Percentiles rank a stretch among this genome's conserved stretches.
These are phyloP conservation scores for Colletotrichum coccodes DNA, from an alignment of 2,329 filamentous ascomycete genomes.

Conservation along the genomic window DNA sequence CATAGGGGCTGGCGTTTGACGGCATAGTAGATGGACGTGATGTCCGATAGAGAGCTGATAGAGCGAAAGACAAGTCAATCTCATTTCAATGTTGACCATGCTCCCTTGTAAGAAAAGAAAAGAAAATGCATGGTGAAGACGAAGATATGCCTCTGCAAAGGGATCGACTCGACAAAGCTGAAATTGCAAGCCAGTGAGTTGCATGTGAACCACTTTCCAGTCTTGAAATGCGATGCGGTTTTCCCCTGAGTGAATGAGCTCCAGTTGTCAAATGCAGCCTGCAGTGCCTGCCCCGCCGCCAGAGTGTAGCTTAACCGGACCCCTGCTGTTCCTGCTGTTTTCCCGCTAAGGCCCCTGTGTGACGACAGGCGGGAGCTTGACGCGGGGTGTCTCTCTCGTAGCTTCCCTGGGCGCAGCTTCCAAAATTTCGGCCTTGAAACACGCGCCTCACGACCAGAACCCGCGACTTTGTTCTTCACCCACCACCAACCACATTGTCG, in stretches of 20 bases:
- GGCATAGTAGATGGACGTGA: conserved; percentile 27
- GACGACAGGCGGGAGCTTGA: conserved; percentile 21
- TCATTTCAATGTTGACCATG: conserved; percentile 13
- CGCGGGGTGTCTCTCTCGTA: conserved; percentile 17
- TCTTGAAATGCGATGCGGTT: neutral
- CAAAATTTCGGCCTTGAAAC: conserved; percentile 22
- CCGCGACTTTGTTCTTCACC: neutral
- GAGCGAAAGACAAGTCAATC: conserved; percentile 34
- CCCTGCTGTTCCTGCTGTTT: conserved; percentile 19
- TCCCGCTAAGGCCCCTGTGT: conserved; percentile 11
- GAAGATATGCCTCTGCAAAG: neutral
- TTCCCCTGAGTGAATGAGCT: neutral
- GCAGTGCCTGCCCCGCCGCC: conserved; percentile 3
- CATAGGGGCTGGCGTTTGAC: conserved; percentile 31
- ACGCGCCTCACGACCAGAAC: conserved; percentile 10
- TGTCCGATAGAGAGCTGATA: conserved; percentile 34
- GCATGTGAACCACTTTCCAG: neutral
- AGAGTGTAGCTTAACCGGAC: neutral
- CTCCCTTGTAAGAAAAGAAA: too few species aligned
- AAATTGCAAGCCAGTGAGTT: neutral
- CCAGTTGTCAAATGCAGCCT: conserved; percentile 1
- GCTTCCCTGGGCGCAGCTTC: conserved; percentile 13
- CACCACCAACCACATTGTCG: neutral
- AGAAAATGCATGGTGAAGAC: neutral
- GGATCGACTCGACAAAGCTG: neutral